Percentiles rank a stretch among this genome's conserved stretches.
Conservation (phyloP, 495 filamentous ascomycete genomes). For the Aspergillus avenaceus region DNA sequence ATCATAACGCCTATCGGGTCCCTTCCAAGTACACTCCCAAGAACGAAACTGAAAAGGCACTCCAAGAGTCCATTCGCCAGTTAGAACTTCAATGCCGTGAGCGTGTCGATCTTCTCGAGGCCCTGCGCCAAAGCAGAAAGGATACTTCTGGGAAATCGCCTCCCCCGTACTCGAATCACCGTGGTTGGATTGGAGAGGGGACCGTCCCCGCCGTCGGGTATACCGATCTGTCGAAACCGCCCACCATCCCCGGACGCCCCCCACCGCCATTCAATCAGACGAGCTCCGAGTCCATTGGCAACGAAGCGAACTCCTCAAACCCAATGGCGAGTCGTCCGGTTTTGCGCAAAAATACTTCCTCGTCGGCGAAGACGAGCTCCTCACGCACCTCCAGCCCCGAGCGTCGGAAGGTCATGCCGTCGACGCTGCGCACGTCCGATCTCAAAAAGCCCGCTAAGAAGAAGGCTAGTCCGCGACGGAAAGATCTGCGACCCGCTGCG, state of each 20-base stretch:
- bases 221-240: slow-evolving; percentile 67
- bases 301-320: neutral
- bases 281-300: slow-evolving; percentile 42
- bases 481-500: slow-evolving; percentile 49
- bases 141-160: slow-evolving; percentile 42
- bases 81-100: slow-evolving; percentile 94
- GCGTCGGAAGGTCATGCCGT: slow-evolving; percentile 72
- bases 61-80: slow-evolving; percentile 74
- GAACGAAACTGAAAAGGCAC: slow-evolving; percentile 78
- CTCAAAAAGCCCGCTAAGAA: slow-evolving; percentile 57
- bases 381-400: slow-evolving; percentile 76
- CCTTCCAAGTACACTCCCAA: slow-evolving; percentile 66
- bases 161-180: slow-evolving; percentile 14
- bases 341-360: slow-evolving; percentile 34
- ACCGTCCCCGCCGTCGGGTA: slow-evolving; percentile 78
- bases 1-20: slow-evolving; percentile 74
- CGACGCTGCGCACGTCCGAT: slow-evolving; percentile 66
- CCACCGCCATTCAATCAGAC: slow-evolving; percentile 35
- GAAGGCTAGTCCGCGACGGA: slow-evolving; percentile 29
- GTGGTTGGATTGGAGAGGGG: slow-evolving; percentile 71
- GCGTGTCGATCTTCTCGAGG: slow-evolving; percentile 81
- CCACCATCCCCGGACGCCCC: slow-evolving; percentile 60
- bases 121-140: slow-evolving; percentile 69
- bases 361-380: slow-evolving; percentile 40
- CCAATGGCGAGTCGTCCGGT: slow-evolving; percentile 23